Percentiles rank a stretch among this genome's conserved stretches.
Evolutionary conservation across 768 basidiomycete genomes (phyloP).

Genomic region (Boletus pseudo-olivaceus): DNA sequence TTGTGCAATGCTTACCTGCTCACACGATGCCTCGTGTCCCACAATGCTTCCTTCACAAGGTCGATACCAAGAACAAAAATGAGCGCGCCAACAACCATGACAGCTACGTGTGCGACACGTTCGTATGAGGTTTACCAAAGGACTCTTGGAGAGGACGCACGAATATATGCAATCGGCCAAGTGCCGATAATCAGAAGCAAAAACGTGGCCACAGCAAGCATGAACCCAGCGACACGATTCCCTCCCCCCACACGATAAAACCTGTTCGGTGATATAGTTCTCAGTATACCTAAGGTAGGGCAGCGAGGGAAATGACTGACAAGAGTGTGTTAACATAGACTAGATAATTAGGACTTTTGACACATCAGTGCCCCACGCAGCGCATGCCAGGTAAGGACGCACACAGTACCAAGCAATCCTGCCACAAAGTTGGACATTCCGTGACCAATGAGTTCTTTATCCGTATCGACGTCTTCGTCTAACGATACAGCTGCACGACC

Average conservation of each 20-base stretch:
- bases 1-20: constrained; percentile 51
- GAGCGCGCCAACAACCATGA: constrained; percentile 86
- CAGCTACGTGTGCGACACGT: constrained; percentile 45
- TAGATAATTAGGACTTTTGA: constrained; percentile 70
- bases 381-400: constrained; percentile 27
- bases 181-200: constrained; percentile 80
- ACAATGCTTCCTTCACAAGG: constrained; percentile 90
- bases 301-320: constrained; percentile 36
- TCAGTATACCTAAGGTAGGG: neutral
- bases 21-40: constrained; percentile 91
- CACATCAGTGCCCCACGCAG: constrained; percentile 2
- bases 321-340: constrained; percentile 85
- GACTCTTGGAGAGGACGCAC: constrained; percentile 42
- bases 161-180: constrained; percentile 86
- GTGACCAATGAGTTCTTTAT: constrained; percentile 89
- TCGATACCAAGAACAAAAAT: constrained; percentile 96
- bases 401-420: constrained; percentile 80
- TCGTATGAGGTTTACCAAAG: neutral
- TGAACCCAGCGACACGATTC: constrained; percentile 76
- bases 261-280: constrained; percentile 24
- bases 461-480: constrained; percentile 83
- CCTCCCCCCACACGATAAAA: constrained; percentile 94
- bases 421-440: constrained; percentile 88
- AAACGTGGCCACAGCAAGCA: constrained; percentile 75
- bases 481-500: constrained; percentile 70